A percentile compares a stretch with the other conserved stretches of the same genome.
phyloP scores from a whole-genome alignment of 2,329 filamentous ascomycete species.

The Venturia asperata region DNA sequence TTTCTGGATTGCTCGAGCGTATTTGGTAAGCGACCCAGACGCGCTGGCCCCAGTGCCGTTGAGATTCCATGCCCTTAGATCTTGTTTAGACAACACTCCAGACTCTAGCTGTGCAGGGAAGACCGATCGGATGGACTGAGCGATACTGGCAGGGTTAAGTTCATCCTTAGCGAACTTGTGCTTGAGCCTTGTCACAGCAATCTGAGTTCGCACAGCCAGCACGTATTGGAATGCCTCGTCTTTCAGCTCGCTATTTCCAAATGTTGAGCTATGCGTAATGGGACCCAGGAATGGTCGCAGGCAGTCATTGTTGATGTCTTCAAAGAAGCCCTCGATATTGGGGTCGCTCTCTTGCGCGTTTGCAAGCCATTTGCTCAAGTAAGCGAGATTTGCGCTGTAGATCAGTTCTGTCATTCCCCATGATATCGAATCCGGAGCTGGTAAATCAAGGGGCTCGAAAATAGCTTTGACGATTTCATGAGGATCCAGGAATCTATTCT shows the following conservation, averaged over 20 bases:
- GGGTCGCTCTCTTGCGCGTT: conserved; percentile 26
- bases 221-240: conserved; percentile 43
- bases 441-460: conserved; percentile 29
- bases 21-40: conserved; percentile 32
- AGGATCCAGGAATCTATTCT: conserved; percentile 35
- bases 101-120: conserved; percentile 33
- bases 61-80: conserved; percentile 32
- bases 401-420: conserved; percentile 37
- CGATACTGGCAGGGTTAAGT: conserved; percentile 33
- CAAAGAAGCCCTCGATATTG: conserved; percentile 28
- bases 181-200: conserved; percentile 40
- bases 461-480: conserved; percentile 35
- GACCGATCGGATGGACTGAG: conserved; percentile 31
- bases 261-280: conserved; percentile 21
- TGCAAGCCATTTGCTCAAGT: conserved; percentile 35
- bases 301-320: conserved; percentile 31
- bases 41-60: conserved; percentile 34
- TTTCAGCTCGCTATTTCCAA: conserved; percentile 36
- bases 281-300: conserved; percentile 31
- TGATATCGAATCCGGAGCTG: conserved; percentile 26
- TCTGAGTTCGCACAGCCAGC: conserved; percentile 50
- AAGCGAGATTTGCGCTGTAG: conserved; percentile 39
- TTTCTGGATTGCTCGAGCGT: conserved; percentile 31
- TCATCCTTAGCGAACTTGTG: conserved; percentile 27
- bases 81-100: conserved; percentile 20